These are phyloP conservation scores for Leccinum imitatum DNA, from an alignment of 768 basidiomycete genomes.

Conservation along the genomic window DNA sequence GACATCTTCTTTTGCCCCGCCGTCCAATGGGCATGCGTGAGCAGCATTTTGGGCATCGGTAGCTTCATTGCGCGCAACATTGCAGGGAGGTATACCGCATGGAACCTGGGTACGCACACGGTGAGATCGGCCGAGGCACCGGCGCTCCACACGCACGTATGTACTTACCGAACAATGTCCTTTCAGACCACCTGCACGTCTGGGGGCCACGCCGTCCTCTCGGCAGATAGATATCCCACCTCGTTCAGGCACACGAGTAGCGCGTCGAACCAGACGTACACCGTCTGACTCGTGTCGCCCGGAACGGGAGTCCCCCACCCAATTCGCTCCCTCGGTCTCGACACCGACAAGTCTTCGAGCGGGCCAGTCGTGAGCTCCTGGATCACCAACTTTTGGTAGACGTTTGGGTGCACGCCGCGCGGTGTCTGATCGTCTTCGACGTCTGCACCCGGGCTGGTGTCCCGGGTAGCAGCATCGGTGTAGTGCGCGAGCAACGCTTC, in stretches of 20 bases:
- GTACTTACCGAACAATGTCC: constrained; percentile 73
- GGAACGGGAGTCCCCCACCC: constrained; percentile 88
- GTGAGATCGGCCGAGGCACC: neutral
- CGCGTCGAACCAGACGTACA: constrained; percentile 96
- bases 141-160: neutral
- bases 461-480: constrained; percentile 25
- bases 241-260: constrained; percentile 82
- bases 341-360: constrained; percentile 80
- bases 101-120: constrained; percentile 52
- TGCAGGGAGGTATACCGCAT: constrained; percentile 85
- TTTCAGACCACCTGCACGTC: constrained; percentile 90
- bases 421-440: constrained; percentile 10
- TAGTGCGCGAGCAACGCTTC: constrained; percentile 54
- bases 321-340: constrained; percentile 71
- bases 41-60: constrained; percentile 48
- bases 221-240: constrained; percentile 51
- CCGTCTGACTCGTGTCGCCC: constrained; percentile 71
- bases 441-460: neutral
- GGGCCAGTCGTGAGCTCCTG: constrained; percentile 39
- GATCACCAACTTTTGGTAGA: constrained; percentile 55
- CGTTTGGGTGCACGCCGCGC: constrained; percentile 53
- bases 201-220: constrained; percentile 62
- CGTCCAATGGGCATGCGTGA: constrained; percentile 87
- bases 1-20: constrained; percentile 84
- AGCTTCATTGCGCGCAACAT: constrained; percentile 71